Evolutionary conservation across 768 basidiomycete species (phyloP).

Genomic region (Rhodotorula babjevae): DNA sequence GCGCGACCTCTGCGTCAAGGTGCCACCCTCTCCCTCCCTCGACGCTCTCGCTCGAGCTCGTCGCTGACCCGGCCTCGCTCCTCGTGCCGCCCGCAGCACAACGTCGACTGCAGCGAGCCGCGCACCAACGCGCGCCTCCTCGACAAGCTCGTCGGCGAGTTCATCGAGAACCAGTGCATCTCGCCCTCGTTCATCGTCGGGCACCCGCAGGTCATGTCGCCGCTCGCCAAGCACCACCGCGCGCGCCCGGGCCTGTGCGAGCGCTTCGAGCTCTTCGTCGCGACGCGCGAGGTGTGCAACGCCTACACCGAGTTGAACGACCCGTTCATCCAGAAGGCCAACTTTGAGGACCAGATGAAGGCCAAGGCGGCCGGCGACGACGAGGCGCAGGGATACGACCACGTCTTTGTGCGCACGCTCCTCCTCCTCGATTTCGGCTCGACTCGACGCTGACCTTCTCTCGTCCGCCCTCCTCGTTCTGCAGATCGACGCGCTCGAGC

Average conservation of each 20-base stretch:
- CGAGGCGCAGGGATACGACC: slow-evolving; percentile 94
- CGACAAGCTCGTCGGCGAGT: slow-evolving; percentile 99
- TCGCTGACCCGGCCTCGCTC: not conserved
- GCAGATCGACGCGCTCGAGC: slow-evolving; percentile 65
- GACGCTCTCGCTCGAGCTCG: not conserved
- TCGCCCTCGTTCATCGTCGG: slow-evolving; percentile 97
- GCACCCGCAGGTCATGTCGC: slow-evolving; percentile 99
- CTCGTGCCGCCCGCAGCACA: slow-evolving; percentile 57
- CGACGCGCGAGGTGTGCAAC: slow-evolving; percentile 96
- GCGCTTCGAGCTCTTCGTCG: slow-evolving; percentile 97
- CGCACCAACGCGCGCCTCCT: slow-evolving; percentile 89
- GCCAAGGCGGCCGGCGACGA: slow-evolving; percentile 98
- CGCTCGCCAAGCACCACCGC: slow-evolving; percentile 96
- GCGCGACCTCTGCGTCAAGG: slow-evolving; percentile 76
- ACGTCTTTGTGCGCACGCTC: slow-evolving; percentile 64
- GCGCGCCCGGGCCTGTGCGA: slow-evolving; percentile 95
- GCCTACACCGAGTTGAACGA: slow-evolving; percentile 99
- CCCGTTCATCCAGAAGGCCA: slow-evolving; percentile 87
- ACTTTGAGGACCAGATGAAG: slow-evolving; percentile 85
- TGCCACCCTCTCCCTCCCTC: slow-evolving; percentile 44
- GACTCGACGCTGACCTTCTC: too few relatives aligned
- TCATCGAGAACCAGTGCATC: slow-evolving; percentile 92
- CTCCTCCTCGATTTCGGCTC: too few relatives aligned
- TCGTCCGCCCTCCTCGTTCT: too few relatives aligned
- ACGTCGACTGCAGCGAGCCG: slow-evolving; percentile 93